Evolutionary conservation across 192 early-diverging fungal genomes (phyloP).

Genomic region (Globomyces pollinis-pini): DNA sequence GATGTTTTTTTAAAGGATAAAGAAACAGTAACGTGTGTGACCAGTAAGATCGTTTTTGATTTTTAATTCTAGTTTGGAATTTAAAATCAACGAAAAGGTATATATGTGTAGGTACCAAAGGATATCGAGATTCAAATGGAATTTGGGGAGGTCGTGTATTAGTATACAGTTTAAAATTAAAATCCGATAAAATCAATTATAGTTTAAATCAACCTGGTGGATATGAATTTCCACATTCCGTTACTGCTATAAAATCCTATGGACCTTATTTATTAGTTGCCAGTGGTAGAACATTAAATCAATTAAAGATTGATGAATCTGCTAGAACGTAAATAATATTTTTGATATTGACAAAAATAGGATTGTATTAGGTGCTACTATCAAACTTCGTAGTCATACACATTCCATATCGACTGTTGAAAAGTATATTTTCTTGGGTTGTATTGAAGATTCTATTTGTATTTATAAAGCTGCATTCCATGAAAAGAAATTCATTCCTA

Average conservation of each 20-base stretch:
- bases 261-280: not conserved
- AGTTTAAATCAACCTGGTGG: not conserved
- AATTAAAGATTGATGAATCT: not conserved
- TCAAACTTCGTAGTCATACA: not conserved
- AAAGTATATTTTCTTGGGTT: not conserved
- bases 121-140: not conserved
- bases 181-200: not conserved
- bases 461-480: not conserved
- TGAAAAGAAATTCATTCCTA: not conserved
- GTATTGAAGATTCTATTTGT: not conserved
- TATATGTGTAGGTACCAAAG: not conserved
- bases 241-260: not conserved
- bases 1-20: no score
- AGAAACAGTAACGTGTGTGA: conserved; percentile 2
- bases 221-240: not conserved
- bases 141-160: not conserved
- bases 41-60: not conserved
- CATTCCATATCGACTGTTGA: not conserved
- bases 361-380: not conserved
- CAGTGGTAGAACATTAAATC: not conserved
- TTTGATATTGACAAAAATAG: not conserved
- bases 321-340: not conserved
- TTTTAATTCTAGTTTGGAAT: not conserved
- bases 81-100: not conserved
- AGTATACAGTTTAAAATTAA: not conserved